phyloP scores from a whole-genome alignment of 2,329 filamentous ascomycete species.

The Colletotrichum lindemuthianum region DNA sequence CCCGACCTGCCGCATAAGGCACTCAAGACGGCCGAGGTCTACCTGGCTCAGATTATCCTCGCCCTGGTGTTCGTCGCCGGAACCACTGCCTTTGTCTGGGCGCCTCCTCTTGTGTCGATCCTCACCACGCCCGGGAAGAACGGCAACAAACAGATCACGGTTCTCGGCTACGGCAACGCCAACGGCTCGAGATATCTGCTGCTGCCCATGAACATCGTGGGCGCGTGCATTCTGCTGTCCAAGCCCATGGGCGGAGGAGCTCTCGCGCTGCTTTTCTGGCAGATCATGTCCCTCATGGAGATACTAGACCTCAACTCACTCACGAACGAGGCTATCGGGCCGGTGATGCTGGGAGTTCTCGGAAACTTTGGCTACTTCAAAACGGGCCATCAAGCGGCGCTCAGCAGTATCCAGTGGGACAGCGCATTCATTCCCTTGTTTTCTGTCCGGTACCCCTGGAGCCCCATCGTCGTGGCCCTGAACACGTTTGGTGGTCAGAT shows the following conservation, averaged over 20 bases:
- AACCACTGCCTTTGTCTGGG: conserved; percentile 85
- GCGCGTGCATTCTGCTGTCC: conserved; percentile 81
- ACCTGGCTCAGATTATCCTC: conserved; percentile 82
- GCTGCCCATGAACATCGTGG: conserved; percentile 80
- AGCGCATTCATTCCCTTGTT: conserved; percentile 89
- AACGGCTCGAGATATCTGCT: conserved; percentile 91
- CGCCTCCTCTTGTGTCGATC: conserved; percentile 85
- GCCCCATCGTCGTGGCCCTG: conserved; percentile 79
- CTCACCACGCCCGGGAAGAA: conserved; percentile 58
- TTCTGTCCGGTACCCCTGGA: conserved; percentile 88
- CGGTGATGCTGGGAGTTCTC: conserved; percentile 85
- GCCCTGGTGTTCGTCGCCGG: conserved; percentile 85
- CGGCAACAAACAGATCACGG: conserved; percentile 70
- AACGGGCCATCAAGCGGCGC: conserved; percentile 91
- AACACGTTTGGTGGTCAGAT: conserved; percentile 94
- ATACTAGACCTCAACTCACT: conserved; percentile 69
- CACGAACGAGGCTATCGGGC: conserved; percentile 79
- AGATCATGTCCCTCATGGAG: conserved; percentile 82
- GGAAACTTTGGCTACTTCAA: conserved; percentile 98
- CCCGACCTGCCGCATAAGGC: conserved; percentile 64
- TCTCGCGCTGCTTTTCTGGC: conserved; percentile 84
- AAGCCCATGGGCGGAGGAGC: conserved; percentile 95
- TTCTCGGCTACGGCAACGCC: conserved; percentile 93
- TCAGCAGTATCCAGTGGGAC: conserved; percentile 95
- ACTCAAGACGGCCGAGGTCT: conserved; percentile 79